Base-by-base conservation (phyloP, 306 rosid genomes). In the Castanospermum australe region DNA sequence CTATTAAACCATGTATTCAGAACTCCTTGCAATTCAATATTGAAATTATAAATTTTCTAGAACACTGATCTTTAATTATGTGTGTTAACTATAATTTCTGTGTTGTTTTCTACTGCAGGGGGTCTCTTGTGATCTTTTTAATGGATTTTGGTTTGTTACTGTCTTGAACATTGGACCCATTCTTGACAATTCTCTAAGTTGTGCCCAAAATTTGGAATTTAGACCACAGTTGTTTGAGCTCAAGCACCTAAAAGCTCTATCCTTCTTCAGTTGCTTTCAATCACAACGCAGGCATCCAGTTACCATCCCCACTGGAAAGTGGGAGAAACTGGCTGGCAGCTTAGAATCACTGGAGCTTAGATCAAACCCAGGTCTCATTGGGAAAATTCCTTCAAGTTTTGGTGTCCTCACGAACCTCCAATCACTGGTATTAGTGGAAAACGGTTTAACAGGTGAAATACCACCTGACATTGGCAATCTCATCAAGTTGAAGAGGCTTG, bases 101-200 rank as follows among this genome's bases (percentile, higher is more conserved):
- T 71, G 39, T 22, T 35, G 36, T 55, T 66, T 86, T 86, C 39
- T 55, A 36, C 39, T 84, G 80, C 90, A 96, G 99, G 99, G 98
- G 5, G 93, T 96, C 12, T 89, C 98, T 30, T 96, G 99, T 88
- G 99, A 96, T 81, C 79, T 88, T 41, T 84, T 84, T 63, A 79
- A 91, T 83, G 99, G 97, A 67, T 54, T 87, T 52, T 96, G 99
- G 99, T 89, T 91, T 83, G 96, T 93, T 39, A 89, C 93, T 69
- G 78, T 69, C n/a, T 28, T 96, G 45, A 89, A 84, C 71, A 83
- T 93, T 76, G 99, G 99, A 83, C 92, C 96, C 2, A 15, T 90
- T 75, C 94, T 87, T 68, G 99, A 96, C 18, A 96, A 96, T 76
- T 96, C 97, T 4, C 91, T 96, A 0, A 42, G 45, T 76, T 96